These are phyloP conservation scores for Calonectria pseudoturangicola DNA, from an alignment of 2,329 filamentous ascomycete genomes.

Conservation along the genomic window DNA sequence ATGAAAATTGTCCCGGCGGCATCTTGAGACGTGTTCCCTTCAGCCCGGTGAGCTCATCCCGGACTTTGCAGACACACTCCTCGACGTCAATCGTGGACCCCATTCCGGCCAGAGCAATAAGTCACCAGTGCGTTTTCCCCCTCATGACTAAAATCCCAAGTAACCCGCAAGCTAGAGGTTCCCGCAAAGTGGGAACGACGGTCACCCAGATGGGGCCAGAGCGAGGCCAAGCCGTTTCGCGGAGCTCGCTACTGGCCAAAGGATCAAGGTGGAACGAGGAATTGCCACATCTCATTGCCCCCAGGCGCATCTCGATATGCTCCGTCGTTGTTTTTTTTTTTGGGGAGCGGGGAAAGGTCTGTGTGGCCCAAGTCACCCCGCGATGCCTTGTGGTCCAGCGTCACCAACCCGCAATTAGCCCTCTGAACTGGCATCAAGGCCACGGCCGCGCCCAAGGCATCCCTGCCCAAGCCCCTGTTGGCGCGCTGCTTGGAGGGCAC, in stretches of 20 bases:
- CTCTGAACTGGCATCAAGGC: slow-evolving; percentile 43
- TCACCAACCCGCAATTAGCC: slow-evolving; percentile 49
- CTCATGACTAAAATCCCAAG: slow-evolving; percentile 38
- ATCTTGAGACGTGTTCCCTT: slow-evolving; percentile 39
- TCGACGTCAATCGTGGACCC: slow-evolving; percentile 17
- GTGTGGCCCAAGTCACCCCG: slow-evolving; percentile 52
- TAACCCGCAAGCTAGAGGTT: slow-evolving; percentile 35
- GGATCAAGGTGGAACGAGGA: slow-evolving; percentile 36
- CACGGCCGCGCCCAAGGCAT: slow-evolving; percentile 38
- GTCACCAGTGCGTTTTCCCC: slow-evolving; percentile 45
- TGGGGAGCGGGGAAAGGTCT: slow-evolving; percentile 45
- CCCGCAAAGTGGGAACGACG: slow-evolving; percentile 30
- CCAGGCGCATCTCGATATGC: slow-evolving; percentile 36
- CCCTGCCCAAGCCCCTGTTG: slow-evolving; percentile 36
- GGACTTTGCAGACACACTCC: slow-evolving; percentile 10
- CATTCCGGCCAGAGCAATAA: slow-evolving; percentile 19
- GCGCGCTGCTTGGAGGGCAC: slow-evolving; percentile 33
- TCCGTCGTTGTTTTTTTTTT: slow-evolving; percentile 40
- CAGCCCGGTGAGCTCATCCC: slow-evolving; percentile 41
- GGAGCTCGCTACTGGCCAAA: slow-evolving; percentile 21
- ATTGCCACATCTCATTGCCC: slow-evolving; percentile 42
- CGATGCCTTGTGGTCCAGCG: slow-evolving; percentile 42
- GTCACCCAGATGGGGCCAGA: slow-evolving; percentile 10
- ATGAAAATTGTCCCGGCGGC: slow-evolving; percentile 42
- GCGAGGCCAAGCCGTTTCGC: slow-evolving; percentile 11